phyloP scores from a whole-genome alignment of 441 rosid genomes.

The Adansonia rubrostipa region DNA sequence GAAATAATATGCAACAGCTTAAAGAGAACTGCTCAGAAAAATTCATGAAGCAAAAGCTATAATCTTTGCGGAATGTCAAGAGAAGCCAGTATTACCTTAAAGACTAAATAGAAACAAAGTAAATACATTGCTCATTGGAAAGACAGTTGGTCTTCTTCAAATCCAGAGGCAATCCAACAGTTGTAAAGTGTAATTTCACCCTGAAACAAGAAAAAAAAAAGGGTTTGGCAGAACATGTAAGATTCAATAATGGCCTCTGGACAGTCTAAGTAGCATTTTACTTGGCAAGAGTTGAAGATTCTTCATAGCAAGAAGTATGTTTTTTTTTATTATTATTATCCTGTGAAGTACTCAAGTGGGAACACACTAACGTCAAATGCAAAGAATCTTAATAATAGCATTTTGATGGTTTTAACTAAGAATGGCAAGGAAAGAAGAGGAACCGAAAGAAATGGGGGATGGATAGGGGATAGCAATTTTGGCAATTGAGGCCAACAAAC shows the following conservation, averaged over 20 bases:
- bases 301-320: not conserved
- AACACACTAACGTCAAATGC: not conserved
- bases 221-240: not conserved
- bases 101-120: not conserved
- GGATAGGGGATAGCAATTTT: not conserved
- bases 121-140: not conserved
- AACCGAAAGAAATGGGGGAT: not conserved
- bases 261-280: conserved; percentile 1
- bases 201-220: not conserved
- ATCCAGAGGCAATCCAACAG: not conserved
- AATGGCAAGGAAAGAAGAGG: conserved; percentile 1
- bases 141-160: not conserved
- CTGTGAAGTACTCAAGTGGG: not conserved
- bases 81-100: not conserved
- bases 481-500: not conserved
- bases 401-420: not conserved
- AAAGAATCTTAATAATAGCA: not conserved
- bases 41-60: conserved; percentile 2
- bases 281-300: conserved; percentile 9
- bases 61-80: not conserved
- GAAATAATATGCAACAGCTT: not conserved
- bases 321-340: not conserved
- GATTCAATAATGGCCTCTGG: not conserved
- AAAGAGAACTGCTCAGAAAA: not conserved
- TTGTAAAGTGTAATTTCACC: not conserved